Base-by-base conservation (phyloP, 192 early-diverging fungal species). In the Umbelopsis isabellina region DNA sequence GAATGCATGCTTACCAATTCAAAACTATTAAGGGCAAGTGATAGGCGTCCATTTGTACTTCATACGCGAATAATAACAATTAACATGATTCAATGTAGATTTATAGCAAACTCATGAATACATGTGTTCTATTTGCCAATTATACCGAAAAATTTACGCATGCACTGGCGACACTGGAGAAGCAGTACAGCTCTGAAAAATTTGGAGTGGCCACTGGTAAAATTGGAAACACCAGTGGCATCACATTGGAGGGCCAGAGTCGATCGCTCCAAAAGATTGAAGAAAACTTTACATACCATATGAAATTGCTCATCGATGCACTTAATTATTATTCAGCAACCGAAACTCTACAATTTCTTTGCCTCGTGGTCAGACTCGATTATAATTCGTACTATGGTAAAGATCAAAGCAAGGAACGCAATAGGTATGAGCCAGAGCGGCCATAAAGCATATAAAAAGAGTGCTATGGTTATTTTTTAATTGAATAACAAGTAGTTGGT, bases 1-100 rank as follows among this genome's bases (percentile, higher is more conserved):
- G 92, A 97, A 74, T 96, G 92, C 71, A 93, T 97, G 85, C 72
- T 98, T 23, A 95, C 91, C 10, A 91, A 92, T 49, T 77, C 84
- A 15, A 94, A 92, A 66, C 82, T 98, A 35, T 82, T 97, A 68
- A 86, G 92, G 83, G 92, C 93, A 86, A 80, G 69, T 45, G 49
- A 73, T 52, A 46, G 74, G 23, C 6, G 2, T 25, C 37, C 18
- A 12, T 15, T 15, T 18, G 11, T 37, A 3, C 11, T 52, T 52
- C 1, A 25, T 6, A 16, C 27, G 37, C 27, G 33, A 35, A 35
- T 35, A 11, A 4, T 7, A 61, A 8, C 18, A 13, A 61, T 35
- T 61, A 13, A 61, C 30, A 4, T 61, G 5, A 0, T 25, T 53
- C 12, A 50, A 30, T 61, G 44, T 77, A 92, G 91, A 86, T 87